phyloP scores from a whole-genome alignment of 257 asterid genomes.

The Solanum dulcamara region DNA sequence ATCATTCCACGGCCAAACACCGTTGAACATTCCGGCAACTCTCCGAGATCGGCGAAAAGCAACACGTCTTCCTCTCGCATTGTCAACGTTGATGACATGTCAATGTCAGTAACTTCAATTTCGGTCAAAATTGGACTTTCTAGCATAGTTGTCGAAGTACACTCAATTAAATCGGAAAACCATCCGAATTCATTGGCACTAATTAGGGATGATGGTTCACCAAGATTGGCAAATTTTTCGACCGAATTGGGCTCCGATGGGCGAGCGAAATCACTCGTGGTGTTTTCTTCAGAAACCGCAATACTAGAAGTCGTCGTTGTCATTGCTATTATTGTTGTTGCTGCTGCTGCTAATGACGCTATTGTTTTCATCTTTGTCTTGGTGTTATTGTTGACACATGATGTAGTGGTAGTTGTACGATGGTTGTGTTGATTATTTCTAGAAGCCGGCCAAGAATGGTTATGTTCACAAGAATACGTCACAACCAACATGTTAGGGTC shows the following conservation, averaged over 20 bases:
- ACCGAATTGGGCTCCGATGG: conserved; percentile 13
- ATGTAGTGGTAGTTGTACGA: conserved; percentile 5
- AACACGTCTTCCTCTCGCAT: conserved; percentile 77
- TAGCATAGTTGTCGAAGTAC: conserved; percentile 27
- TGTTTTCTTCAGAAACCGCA: conserved; percentile 4
- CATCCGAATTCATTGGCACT: conserved; percentile 40
- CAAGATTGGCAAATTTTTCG: conserved; percentile 15
- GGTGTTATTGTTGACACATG: background rate
- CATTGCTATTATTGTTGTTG: background rate
- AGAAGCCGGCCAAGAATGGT: conserved; percentile 65
- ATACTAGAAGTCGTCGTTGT: background rate
- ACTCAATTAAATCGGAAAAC: conserved; percentile 53
- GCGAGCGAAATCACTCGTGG: background rate
- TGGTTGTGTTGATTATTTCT: conserved; percentile 21
- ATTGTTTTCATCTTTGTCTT: background rate
- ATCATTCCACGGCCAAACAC: conserved; percentile 65
- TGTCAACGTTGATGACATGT: conserved; percentile 47
- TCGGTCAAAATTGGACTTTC: conserved; percentile 44
- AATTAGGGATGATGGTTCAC: conserved; percentile 10
- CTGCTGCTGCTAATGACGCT: background rate
- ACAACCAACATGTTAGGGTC: conserved; percentile 68
- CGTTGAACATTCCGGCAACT: conserved; percentile 80
- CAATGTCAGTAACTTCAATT: conserved; percentile 29
- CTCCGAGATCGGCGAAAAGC: conserved; percentile 79
- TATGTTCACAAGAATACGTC: conserved; percentile 82